phyloP scores from a whole-genome alignment of 257 asterid genomes.

The Asclepias syriaca region DNA sequence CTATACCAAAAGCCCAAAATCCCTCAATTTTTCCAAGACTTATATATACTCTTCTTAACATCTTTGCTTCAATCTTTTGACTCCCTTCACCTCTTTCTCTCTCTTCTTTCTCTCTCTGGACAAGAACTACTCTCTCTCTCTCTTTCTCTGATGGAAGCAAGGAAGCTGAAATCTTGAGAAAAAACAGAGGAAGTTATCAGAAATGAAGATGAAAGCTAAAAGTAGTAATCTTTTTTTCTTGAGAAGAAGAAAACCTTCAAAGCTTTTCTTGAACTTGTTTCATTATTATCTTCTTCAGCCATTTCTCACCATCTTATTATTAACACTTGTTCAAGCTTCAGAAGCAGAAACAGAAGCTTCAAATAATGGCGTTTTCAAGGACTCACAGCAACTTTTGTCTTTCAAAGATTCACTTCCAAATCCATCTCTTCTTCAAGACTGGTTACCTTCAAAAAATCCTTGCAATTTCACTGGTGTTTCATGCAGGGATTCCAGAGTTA shows the following conservation, averaged over 20 bases:
- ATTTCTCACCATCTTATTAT: conserved; percentile 9
- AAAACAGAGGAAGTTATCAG: background rate
- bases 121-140: background rate
- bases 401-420: conserved; percentile 57
- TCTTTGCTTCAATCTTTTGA: conserved; percentile 43
- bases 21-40: conserved; percentile 2
- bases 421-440: conserved; percentile 40
- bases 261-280: conserved; percentile 17
- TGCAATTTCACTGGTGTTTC: conserved; percentile 66
- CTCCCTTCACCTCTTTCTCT: conserved; percentile 30
- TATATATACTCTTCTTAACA: conserved; percentile 53
- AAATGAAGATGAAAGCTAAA: conserved; percentile 39
- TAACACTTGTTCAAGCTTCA: conserved; percentile 11
- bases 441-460: conserved; percentile 51
- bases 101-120: conserved; percentile 14
- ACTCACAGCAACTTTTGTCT: conserved; percentile 57
- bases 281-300: conserved; percentile 5
- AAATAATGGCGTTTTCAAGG: conserved; percentile 23
- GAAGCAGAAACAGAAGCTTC: background rate
- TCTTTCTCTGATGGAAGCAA: conserved; percentile 42
- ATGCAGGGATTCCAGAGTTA: conserved; percentile 48
- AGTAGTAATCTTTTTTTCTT: conserved; percentile 15
- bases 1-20: background rate
- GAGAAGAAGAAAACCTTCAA: conserved; percentile 14
- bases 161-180: conserved; percentile 26